These are phyloP conservation scores for Xylaria arbuscula DNA, from an alignment of 2,329 filamentous ascomycete species.

Conservation along the genomic window DNA sequence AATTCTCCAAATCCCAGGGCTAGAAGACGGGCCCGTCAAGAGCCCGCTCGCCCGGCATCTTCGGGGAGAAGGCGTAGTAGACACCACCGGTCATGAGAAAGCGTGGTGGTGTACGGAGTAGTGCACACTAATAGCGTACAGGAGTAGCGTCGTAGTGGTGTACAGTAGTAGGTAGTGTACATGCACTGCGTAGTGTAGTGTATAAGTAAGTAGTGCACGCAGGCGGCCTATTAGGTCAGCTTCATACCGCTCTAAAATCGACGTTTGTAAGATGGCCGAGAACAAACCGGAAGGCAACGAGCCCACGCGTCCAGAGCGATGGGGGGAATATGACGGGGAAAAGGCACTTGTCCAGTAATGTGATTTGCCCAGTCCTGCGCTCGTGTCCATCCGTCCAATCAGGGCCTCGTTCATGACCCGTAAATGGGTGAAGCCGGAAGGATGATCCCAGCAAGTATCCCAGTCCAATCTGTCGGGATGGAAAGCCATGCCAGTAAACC, in stretches of 20 bases:
- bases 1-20: slow-evolving; percentile 7
- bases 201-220: neutral
- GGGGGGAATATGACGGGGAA: slow-evolving; percentile 36
- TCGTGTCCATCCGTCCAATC: slow-evolving; percentile 42
- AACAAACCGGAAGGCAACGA: slow-evolving; percentile 41
- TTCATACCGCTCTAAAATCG: slow-evolving; percentile 1
- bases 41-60: slow-evolving; percentile 37
- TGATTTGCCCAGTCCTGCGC: slow-evolving; percentile 28
- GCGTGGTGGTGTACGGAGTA: neutral
- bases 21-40: slow-evolving; percentile 32
- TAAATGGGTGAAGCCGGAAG: slow-evolving; percentile 49
- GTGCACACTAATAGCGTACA: neutral
- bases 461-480: slow-evolving; percentile 46
- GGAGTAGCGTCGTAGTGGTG: too few species aligned
- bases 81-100: neutral
- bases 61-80: slow-evolving; percentile 29
- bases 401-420: slow-evolving; percentile 9
- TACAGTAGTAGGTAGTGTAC: neutral
- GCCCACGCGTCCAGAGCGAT: slow-evolving; percentile 36
- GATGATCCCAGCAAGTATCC: slow-evolving; percentile 46
- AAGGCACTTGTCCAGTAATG: neutral
- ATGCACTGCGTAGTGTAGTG: neutral
- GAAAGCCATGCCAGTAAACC: slow-evolving; percentile 2
- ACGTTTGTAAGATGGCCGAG: slow-evolving; percentile 17
- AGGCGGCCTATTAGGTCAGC: slow-evolving; percentile 24